phyloP scores from a whole-genome alignment of 352 stramenopile species.

The Phytophthora melonis region DNA sequence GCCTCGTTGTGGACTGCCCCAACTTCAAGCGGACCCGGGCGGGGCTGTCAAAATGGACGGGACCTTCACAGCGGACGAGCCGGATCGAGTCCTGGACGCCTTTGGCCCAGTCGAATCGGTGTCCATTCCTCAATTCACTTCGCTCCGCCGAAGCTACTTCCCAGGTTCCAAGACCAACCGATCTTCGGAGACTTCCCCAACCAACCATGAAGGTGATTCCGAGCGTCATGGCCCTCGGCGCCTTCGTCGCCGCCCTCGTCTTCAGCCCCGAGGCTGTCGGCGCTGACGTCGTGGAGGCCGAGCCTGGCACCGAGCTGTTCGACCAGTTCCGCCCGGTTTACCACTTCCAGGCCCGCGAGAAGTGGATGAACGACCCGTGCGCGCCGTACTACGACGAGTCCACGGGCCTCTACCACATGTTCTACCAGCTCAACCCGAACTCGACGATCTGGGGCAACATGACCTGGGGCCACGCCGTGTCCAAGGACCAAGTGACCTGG shows the following conservation, averaged over 20 bases:
- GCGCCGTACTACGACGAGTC: slow-evolving; percentile 73
- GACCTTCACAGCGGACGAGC: background rate
- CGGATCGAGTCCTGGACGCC: background rate
- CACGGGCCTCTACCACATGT: slow-evolving; percentile 73
- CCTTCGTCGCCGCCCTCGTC: no score
- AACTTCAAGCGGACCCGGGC: no score
- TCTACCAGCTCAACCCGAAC: slow-evolving; percentile 72
- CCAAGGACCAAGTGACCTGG: slow-evolving; percentile 72
- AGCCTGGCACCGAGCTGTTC: no score
- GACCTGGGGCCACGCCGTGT: slow-evolving; percentile 70
- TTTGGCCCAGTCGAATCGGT: no score
- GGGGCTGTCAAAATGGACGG: no score
- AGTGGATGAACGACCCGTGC: slow-evolving; percentile 90
- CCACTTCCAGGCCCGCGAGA: slow-evolving; percentile 68
- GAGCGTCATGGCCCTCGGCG: no score
- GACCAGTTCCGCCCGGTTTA: slow-evolving; percentile 62
- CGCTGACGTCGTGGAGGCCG: no score
- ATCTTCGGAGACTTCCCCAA: slow-evolving; percentile 6
- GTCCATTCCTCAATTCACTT: no score
- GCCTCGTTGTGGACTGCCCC: background rate
- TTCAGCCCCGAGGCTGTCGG: no score
- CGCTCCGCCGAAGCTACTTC: background rate
- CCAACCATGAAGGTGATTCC: slow-evolving; percentile 23
- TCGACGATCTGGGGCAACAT: slow-evolving; percentile 65
- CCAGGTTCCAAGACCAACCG: slow-evolving; percentile 12